Percentiles rank a stretch among this genome's conserved stretches.
phyloP scores from a whole-genome alignment of 306 rosid species.

The Echinosophora koreensis region DNA sequence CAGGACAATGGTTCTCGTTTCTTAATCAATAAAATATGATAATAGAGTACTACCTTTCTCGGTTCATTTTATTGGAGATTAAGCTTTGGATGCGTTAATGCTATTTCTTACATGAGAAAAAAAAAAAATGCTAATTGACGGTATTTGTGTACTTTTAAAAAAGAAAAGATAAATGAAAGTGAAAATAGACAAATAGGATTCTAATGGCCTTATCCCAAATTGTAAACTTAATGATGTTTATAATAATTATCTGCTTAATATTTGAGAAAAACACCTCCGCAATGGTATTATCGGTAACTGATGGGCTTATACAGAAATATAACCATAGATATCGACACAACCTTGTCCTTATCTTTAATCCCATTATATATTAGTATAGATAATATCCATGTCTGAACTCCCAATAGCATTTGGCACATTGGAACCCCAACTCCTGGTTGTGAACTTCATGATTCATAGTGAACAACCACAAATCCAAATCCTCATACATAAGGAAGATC shows the following conservation, averaged over 20 bases:
- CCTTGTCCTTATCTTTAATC: no score
- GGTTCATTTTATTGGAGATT: no score
- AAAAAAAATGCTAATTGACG: no score
- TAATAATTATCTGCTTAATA: not conserved
- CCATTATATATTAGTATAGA: no score
- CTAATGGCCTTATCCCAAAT: not conserved
- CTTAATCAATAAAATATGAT: not conserved
- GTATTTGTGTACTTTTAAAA: not conserved
- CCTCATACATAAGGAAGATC: slow-evolving; percentile 9
- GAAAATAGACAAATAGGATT: not conserved
- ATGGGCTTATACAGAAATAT: not conserved
- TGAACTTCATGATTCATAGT: slow-evolving; percentile 32
- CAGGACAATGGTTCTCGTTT: not conserved
- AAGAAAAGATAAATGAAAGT: not conserved
- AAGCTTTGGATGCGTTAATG: no score
- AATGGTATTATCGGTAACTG: not conserved
- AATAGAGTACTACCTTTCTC: not conserved
- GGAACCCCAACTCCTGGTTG: slow-evolving; percentile 9
- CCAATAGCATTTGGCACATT: not conserved
- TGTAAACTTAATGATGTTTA: not conserved
- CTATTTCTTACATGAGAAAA: no score
- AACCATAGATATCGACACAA: not conserved
- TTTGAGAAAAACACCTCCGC: not conserved
- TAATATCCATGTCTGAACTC: not conserved
- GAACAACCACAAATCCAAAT: slow-evolving; percentile 32